Evolutionary conservation across 2,329 filamentous ascomycete species (phyloP).

Genomic region (Fusarium avenaceum): DNA sequence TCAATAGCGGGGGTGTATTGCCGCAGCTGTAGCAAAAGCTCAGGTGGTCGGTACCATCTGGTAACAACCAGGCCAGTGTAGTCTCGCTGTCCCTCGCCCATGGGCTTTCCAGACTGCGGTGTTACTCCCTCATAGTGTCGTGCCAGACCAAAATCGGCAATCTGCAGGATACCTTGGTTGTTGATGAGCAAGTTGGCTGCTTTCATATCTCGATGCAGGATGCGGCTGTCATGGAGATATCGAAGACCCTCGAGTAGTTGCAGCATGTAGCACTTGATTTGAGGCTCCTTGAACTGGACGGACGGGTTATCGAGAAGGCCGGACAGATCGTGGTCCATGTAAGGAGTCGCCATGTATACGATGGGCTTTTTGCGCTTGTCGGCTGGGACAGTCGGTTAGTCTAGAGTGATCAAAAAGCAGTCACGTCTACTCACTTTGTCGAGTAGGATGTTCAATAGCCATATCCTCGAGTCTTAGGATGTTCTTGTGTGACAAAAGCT

Average conservation of each 20-base stretch:
- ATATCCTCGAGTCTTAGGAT: constrained; percentile 92
- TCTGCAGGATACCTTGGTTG: constrained; percentile 92
- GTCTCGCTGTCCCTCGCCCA: constrained; percentile 86
- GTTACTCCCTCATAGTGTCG: constrained; percentile 90
- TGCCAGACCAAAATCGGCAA: constrained; percentile 96
- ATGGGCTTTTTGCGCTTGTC: constrained; percentile 86
- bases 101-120: constrained; percentile 81
- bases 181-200: constrained; percentile 97
- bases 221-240: constrained; percentile 90
- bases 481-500: constrained; percentile 92
- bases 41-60: constrained; percentile 95
- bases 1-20: constrained; percentile 98
- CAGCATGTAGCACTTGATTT: constrained; percentile 98
- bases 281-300: constrained; percentile 86
- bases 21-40: constrained; percentile 88
- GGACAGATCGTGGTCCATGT: constrained; percentile 99
- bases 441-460: constrained; percentile 84
- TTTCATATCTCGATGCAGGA: constrained; percentile 98
- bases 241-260: constrained; percentile 90
- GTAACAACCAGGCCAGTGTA: constrained; percentile 98
- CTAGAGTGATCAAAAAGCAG: not conserved
- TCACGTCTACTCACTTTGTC: constrained; percentile 65
- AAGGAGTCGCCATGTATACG: constrained; percentile 99
- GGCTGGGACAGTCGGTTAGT: constrained; percentile 58
- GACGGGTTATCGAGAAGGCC: constrained; percentile 95